Percentiles rank a stretch among this genome's conserved stretches.
phyloP scores from a whole-genome alignment of 129 eudicot species.

The Flaveria linearis region DNA sequence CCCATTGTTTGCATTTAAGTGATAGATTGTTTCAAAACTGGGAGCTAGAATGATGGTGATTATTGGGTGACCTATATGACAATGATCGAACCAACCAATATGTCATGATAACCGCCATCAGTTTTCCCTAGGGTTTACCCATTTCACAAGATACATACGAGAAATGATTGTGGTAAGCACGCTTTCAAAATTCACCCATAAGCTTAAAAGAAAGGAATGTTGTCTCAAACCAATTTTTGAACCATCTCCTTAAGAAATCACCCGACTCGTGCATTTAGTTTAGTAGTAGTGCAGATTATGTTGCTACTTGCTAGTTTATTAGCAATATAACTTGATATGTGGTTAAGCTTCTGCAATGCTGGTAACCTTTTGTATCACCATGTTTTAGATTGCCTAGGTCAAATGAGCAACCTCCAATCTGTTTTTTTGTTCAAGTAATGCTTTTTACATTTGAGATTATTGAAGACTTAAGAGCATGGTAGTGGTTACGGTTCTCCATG shows the following conservation, averaged over 20 bases:
- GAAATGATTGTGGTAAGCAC: neutral
- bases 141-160: conserved; percentile 1
- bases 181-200: neutral
- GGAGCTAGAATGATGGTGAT: neutral
- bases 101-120: neutral
- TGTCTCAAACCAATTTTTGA: neutral
- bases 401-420: neutral
- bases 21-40: neutral
- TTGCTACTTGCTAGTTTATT: neutral
- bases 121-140: neutral
- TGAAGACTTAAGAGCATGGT: neutral
- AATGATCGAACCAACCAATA: neutral
- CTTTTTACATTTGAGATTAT: neutral
- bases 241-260: neutral
- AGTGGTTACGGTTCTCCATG: neutral
- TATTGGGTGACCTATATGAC: neutral
- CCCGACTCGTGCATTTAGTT: neutral
- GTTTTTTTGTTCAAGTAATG: neutral
- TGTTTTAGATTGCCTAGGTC: neutral
- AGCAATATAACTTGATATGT: neutral
- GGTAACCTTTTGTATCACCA: neutral
- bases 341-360: neutral
- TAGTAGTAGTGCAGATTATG: neutral
- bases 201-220: neutral
- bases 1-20: conserved; percentile 1